Conservation (phyloP, 192 early-diverging fungal genomes). For the Neocallimastix lanati region DNA sequence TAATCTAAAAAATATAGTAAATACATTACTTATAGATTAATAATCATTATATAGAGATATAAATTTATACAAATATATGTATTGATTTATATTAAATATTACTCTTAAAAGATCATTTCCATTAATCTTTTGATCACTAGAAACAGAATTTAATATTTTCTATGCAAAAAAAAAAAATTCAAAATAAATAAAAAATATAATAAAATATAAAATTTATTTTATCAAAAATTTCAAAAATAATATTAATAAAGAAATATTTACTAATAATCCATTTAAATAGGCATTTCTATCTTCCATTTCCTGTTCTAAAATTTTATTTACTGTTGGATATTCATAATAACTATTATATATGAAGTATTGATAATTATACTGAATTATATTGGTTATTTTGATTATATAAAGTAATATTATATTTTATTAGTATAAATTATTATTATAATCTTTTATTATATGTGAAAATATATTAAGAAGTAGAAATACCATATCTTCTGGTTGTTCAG, state of each 20-base stretch:
- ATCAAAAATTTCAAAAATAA: too few relatives aligned
- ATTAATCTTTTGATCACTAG: neutral
- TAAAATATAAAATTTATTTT: too few relatives aligned
- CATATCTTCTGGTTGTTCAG: neutral
- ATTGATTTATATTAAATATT: neutral
- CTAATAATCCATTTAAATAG: neutral
- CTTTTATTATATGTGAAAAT: too few relatives aligned
- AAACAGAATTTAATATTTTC: neutral
- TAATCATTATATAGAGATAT: neutral
- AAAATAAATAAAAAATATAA: too few relatives aligned
- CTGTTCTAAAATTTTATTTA: neutral
- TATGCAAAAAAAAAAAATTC: neutral
- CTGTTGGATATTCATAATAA: neutral
- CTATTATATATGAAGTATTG: neutral
- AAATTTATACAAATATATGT: too few relatives aligned
- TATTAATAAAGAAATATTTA: neutral
- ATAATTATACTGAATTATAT: neutral
- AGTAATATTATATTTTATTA: too few relatives aligned
- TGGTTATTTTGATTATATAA: too few relatives aligned
- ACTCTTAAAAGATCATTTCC: neutral
- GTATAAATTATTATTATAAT: too few relatives aligned
- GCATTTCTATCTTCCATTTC: neutral
- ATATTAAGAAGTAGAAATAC: neutral
- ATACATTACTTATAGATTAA: too few relatives aligned
- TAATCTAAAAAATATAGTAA: neutral